Conservation (phyloP, 257 asterid species). For the Solanum rostratum region DNA sequence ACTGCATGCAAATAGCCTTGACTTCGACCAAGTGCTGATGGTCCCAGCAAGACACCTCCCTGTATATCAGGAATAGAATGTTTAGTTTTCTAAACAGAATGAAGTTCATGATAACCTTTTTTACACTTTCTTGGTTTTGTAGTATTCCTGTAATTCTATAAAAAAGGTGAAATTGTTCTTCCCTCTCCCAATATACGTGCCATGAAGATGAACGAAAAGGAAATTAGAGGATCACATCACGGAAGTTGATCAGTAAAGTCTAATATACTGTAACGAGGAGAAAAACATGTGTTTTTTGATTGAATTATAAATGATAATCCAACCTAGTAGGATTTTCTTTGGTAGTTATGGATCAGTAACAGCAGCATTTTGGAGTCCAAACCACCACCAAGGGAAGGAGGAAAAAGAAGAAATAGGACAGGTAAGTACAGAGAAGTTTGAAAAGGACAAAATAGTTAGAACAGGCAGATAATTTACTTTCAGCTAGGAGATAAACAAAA, state of each 20-base stretch:
- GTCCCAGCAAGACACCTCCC: conserved; percentile 87
- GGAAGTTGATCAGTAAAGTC: neutral
- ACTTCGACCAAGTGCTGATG: conserved; percentile 72
- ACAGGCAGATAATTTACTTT: neutral
- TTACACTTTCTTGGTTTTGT: neutral
- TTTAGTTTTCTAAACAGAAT: neutral
- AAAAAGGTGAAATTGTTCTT: neutral
- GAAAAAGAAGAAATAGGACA: neutral
- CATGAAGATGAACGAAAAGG: neutral
- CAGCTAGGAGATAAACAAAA: neutral
- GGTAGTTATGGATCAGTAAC: neutral
- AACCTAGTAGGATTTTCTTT: neutral
- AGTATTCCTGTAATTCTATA: neutral
- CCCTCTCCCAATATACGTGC: neutral
- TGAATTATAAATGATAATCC: neutral
- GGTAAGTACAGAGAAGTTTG: neutral
- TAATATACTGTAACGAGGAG: neutral
- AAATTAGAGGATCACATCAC: neutral
- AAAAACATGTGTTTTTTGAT: neutral
- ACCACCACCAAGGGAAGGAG: neutral
- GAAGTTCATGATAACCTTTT: neutral
- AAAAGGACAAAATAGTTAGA: neutral
- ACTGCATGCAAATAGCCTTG: conserved; percentile 30
- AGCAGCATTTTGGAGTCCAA: neutral
- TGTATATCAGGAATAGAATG: conserved; percentile 1